Conservation (phyloP, 306 rosid species). For the Acacia melanoxylon region DNA sequence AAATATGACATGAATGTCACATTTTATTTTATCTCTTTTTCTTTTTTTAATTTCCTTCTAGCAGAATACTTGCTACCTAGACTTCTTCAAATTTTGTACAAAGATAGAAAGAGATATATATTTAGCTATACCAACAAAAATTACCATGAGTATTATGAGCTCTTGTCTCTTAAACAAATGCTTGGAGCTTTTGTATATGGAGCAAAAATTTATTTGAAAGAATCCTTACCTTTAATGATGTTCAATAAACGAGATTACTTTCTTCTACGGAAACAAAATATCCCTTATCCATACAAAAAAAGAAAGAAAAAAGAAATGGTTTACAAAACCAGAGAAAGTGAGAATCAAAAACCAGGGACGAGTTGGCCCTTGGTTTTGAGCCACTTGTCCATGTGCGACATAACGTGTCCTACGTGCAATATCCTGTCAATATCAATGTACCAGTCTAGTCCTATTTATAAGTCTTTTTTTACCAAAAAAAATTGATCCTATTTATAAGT, state of each 20-base stretch:
- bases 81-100: neutral
- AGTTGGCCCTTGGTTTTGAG: neutral
- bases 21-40: too few relatives aligned
- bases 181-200: neutral
- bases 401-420: neutral
- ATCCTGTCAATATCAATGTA: neutral
- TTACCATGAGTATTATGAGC: too few relatives aligned
- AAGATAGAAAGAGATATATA: too few relatives aligned
- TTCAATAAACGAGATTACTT: too few relatives aligned
- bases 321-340: neutral
- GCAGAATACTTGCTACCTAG: too few relatives aligned
- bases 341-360: neutral
- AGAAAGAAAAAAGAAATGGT: neutral
- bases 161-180: too few relatives aligned
- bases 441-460: too few relatives aligned
- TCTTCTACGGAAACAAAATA: neutral
- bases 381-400: slow-evolving; percentile 2
- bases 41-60: too few relatives aligned
- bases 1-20: too few relatives aligned
- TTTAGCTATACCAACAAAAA: neutral
- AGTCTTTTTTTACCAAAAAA: too few relatives aligned
- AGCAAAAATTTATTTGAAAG: too few relatives aligned
- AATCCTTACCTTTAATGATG: neutral
- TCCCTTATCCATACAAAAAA: neutral
- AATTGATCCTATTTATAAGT: too few relatives aligned